phyloP scores from a whole-genome alignment of 2,329 filamentous ascomycete species.

The Phyllosticta paracitricarpa region DNA sequence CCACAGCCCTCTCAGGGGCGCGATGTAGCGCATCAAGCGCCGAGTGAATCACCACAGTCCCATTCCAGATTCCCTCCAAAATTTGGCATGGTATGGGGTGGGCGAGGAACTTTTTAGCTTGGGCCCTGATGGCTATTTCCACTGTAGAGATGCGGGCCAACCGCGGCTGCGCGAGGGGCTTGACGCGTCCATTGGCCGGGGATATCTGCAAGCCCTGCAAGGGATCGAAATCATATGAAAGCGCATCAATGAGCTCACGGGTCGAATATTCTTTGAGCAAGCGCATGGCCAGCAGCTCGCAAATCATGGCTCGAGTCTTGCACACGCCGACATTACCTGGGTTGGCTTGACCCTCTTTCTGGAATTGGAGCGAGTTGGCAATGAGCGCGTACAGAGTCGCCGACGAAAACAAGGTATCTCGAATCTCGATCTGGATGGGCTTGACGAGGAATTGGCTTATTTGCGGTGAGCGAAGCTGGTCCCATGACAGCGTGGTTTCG shows the following conservation, averaged over 20 bases:
- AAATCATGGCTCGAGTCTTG: slow-evolving; percentile 75
- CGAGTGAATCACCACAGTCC: slow-evolving; percentile 89
- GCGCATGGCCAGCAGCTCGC: slow-evolving; percentile 83
- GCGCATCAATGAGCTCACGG: slow-evolving; percentile 80
- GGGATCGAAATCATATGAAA: slow-evolving; percentile 92
- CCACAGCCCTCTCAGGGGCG: slow-evolving; percentile 30
- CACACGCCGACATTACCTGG: slow-evolving; percentile 78
- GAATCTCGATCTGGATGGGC: slow-evolving; percentile 86
- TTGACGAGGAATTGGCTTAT: slow-evolving; percentile 93
- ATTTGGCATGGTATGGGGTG: slow-evolving; percentile 89
- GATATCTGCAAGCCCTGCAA: slow-evolving; percentile 63
- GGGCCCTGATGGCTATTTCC: slow-evolving; percentile 85
- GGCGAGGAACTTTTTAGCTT: slow-evolving; percentile 83
- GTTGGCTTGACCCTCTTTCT: slow-evolving; percentile 72
- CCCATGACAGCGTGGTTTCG: slow-evolving; percentile 89
- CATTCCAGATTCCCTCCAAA: slow-evolving; percentile 94
- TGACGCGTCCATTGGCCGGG: slow-evolving; percentile 15
- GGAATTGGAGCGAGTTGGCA: slow-evolving; percentile 89
- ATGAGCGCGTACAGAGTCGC: slow-evolving; percentile 84
- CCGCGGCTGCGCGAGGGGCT: slow-evolving; percentile 24
- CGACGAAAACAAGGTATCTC: slow-evolving; percentile 69
- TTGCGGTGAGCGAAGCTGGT: slow-evolving; percentile 89
- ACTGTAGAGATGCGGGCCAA: slow-evolving; percentile 77
- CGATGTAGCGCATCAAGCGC: slow-evolving; percentile 77
- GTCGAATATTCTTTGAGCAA: slow-evolving; percentile 82